Base-by-base conservation (phyloP, 1,284 basidiomycete species). In the Melampsora americana region DNA sequence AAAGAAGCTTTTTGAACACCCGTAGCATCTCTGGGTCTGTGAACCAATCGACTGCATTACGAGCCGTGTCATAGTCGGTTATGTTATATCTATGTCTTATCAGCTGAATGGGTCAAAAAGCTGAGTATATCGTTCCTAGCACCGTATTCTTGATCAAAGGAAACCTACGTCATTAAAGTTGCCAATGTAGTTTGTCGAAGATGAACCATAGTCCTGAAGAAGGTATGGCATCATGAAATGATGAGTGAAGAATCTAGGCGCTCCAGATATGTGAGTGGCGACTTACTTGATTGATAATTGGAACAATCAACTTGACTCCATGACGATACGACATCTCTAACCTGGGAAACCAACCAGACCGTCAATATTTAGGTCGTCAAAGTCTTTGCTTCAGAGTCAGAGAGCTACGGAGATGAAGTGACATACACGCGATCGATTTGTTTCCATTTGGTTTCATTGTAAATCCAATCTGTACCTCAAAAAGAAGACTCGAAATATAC, bases 271-370 rank as follows among this genome's bases (percentile, higher is more conserved):
- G 23, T 64, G 61, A 32, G 6, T n/a, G 20, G 7, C 5, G 35
- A 48, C 73, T 28, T 61, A 75, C 73, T 68, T 75, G 73, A 62
- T 75, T 75, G n/a, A 75, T 75, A 30, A 75, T 75, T 9, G 73
- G 73, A n/a, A 75, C 48, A 30, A 75, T 75, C 53, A 75, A 12
- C 30, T 66, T 75, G 35, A 75, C 73, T n/a, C 73, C 73, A 68
- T 75, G 56, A 18, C 66, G 65, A 65, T 53, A 53, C 56, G 73
- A 26, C 42, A 73, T 32, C 12, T 66, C n/a, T 16, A 73, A n/a
- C 20, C 71, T 73, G 64, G 1, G 35, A 1, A 39, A 20, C 53
- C 53, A 56, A 23, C 20, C 53, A 9, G 28, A 23, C 53, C 20
- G 53, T 23, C 53, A 56, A n/a, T 56, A 11, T n/a, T n/a, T 23